Evolutionary conservation across 257 asterid genomes (phyloP).

Genomic region (Echites panduratus): DNA sequence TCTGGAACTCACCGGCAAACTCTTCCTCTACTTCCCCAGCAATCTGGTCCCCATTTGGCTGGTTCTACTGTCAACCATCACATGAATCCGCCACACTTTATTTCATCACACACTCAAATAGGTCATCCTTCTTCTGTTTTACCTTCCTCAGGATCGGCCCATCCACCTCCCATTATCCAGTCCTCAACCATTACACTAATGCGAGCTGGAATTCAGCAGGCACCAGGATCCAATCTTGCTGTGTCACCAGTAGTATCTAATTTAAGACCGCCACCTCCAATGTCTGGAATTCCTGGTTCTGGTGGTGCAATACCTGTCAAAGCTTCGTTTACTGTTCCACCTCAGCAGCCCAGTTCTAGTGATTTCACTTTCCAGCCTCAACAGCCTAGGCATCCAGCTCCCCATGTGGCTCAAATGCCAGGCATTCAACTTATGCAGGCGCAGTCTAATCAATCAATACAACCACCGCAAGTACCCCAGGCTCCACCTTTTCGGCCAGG

Average conservation of each 20-base stretch:
- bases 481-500: conserved; percentile 37
- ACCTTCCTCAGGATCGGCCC: conserved; percentile 25
- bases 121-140: conserved; percentile 27
- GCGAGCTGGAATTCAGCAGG: conserved; percentile 27
- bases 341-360: conserved; percentile 52
- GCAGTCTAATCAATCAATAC: conserved; percentile 43
- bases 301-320: conserved; percentile 33
- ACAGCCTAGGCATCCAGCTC: conserved; percentile 40
- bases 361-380: conserved; percentile 85
- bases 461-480: conserved; percentile 32
- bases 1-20: conserved; percentile 27
- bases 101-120: conserved; percentile 27
- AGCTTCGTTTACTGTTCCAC: conserved; percentile 40
- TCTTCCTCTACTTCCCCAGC: conserved; percentile 31
- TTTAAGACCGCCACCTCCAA: conserved; percentile 23
- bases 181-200: conserved; percentile 17
- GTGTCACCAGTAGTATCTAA: conserved; percentile 26
- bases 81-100: conserved; percentile 13
- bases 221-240: conserved; percentile 23
- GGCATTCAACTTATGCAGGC: conserved; percentile 30
- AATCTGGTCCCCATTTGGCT: conserved; percentile 33
- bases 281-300: conserved; percentile 30
- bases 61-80: conserved; percentile 30
- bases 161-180: conserved; percentile 17
- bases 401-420: conserved; percentile 40